Evolutionary conservation across 179 eudicot genomes (phyloP).

Genomic region (Silene coronaria): DNA sequence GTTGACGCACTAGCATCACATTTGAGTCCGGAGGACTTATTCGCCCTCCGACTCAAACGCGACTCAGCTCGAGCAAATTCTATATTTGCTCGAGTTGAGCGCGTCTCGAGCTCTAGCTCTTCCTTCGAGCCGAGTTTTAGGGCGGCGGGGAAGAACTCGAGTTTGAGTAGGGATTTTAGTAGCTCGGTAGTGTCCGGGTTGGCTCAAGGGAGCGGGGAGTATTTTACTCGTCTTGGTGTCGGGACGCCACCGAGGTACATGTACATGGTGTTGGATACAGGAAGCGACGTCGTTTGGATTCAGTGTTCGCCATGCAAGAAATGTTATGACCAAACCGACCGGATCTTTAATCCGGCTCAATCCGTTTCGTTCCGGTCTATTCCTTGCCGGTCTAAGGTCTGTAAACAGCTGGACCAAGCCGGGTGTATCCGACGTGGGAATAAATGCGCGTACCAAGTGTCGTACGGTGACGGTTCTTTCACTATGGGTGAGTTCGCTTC

Average conservation of each 20-base stretch:
- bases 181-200: constrained; percentile 84
- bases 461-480: constrained; percentile 86
- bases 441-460: constrained; percentile 67
- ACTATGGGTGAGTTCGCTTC: constrained; percentile 74
- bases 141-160: constrained; percentile 2
- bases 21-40: constrained; percentile 43
- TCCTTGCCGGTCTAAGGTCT: constrained; percentile 52
- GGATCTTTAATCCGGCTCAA: constrained; percentile 55
- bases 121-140: not conserved
- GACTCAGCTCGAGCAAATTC: constrained; percentile 45
- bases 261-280: constrained; percentile 88
- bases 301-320: constrained; percentile 72
- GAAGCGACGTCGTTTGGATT: constrained; percentile 90
- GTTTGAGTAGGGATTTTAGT: constrained; percentile 40
- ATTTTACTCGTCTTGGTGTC: constrained; percentile 81
- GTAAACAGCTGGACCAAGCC: constrained; percentile 57
- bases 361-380: constrained; percentile 51
- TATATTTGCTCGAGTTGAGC: constrained; percentile 24
- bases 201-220: constrained; percentile 87
- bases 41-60: constrained; percentile 52
- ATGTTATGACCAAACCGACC: constrained; percentile 78
- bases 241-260: constrained; percentile 71
- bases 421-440: constrained; percentile 53
- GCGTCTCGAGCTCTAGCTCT: constrained; percentile 3
- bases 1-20: constrained; percentile 43